Base-by-base conservation (phyloP, 495 filamentous ascomycete genomes). In the Astrothelium macrocarpum region DNA sequence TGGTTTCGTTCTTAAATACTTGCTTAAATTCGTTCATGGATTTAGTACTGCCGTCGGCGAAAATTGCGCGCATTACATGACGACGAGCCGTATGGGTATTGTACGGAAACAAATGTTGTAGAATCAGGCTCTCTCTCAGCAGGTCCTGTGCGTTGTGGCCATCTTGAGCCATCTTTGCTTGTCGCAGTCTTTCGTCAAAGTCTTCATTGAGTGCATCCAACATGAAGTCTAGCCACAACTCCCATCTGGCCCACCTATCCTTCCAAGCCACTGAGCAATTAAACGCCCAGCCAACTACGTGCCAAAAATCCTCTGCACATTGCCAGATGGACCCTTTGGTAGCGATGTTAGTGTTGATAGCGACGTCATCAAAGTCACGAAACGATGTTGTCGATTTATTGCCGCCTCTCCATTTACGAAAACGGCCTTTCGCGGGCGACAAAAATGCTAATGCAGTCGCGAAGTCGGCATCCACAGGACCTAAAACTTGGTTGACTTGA, bases 251-350 rank as follows among this genome's bases (percentile, higher is more conserved):
- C 94, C 94, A 98, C 26, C 91, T 75, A 36, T 77, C 78, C 43
- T 80, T 81, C 62, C 92, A 79, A 46, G 80, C 73, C 1, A 90
- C 80, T 18, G 90, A 90, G 75, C 94, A 98, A 67, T 91, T 92
- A 73, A 97, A 95, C 0, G 89, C 86, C 94, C 94, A 97, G 2
- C 94, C 94, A 0, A 93, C 84, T 0, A 88, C 81, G 45, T 87
- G 83, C 90, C 95, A 98, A 66, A 97, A 93, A 70, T 95, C 90
- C 29, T 87, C 84, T 0, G 86, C 90, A 23, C 83, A 79, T 18
- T 76, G 73, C 84, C 89, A 95, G 5, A 97, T 59, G 1, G 88
- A 83, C 11, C 83, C 82, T n/a, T 79, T 75, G 26, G 82, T 80
- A 1, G 84, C 86, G 31, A 92, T 74, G 0, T 81, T 78, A 18